Base-by-base conservation (phyloP, 2,329 filamentous ascomycete species). In the Pseudogymnoascus destructans region DNA sequence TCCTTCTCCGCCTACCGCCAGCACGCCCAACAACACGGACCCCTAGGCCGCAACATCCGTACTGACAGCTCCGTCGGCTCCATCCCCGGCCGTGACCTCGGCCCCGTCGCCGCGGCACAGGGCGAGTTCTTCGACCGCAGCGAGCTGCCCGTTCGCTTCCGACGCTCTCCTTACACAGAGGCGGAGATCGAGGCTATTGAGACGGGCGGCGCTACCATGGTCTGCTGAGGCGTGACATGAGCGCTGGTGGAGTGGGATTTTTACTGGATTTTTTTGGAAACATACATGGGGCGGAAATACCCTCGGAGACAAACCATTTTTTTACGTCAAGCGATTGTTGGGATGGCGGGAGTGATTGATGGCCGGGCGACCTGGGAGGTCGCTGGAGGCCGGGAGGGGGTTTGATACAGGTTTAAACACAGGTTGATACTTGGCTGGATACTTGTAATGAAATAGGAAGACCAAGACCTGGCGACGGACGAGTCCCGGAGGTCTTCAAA, bases 161-260 rank as follows among this genome's bases (percentile, higher is more conserved):
- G 85, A 68, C 81, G 89, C 63, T 75, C 81, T 55, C 79, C 82
- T 10, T 87, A 91, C 74, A 85, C 81, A 35, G 73, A 84, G 65
- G 84, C 84, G 42, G 93, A 98, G 80, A 98, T 98, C 61, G 93
- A 97, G 72, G 91, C 90, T 19, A 81, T 98, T 68, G 90, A 96
- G 81, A 93, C 89, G 59, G 93, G 91, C 58, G 93, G 93, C 59
- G 93, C 92, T 32, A 86, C 80, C 67, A 66, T 82, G 64, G 78
- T 76, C 15, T 68, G 67, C 64, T 70, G 61, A 66, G 58, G 33
- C 9, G n/a, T 10, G 9, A 10, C 5, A 15, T 52, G 46, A 52
- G 46, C 15, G 25, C 23, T 25, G 40, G n/a, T n/a, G 8, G 5
- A 11, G 25, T 25, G 23, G 5, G 11, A 30, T 52, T 52, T 49